These are phyloP conservation scores for Ochetophila trinervis DNA, from an alignment of 306 rosid species.

Conservation along the genomic window DNA sequence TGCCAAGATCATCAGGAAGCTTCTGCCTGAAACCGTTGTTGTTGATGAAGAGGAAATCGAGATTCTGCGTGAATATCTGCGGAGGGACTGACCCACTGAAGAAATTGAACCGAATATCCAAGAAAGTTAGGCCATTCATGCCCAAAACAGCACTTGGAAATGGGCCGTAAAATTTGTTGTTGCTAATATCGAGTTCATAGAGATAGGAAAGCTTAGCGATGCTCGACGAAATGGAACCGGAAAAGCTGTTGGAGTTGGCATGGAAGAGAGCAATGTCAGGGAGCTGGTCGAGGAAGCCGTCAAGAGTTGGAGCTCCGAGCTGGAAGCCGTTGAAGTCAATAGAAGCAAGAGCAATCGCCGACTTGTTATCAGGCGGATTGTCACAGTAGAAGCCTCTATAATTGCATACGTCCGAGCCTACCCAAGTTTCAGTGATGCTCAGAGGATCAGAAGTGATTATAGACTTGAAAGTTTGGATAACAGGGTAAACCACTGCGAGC, in stretches of 20 bases:
- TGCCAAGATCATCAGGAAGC: conserved; percentile 50
- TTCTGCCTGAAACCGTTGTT: conserved; percentile 62
- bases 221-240: conserved; percentile 59
- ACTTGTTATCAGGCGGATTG: conserved; percentile 61
- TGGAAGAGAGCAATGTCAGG: conserved; percentile 85
- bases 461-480: conserved; percentile 85
- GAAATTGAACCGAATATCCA: conserved; percentile 74
- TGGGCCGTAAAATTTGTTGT: conserved; percentile 72
- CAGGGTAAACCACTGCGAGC: conserved; percentile 56
- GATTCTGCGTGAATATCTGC: conserved; percentile 57
- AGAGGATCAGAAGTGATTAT: conserved; percentile 62
- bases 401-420: conserved; percentile 67
- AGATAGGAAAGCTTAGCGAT: conserved; percentile 60
- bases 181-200: conserved; percentile 79
- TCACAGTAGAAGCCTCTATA: conserved; percentile 83
- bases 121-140: conserved; percentile 48
- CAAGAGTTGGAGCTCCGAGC: conserved; percentile 59
- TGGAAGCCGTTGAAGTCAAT: conserved; percentile 82
- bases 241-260: conserved; percentile 78
- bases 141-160: conserved; percentile 66
- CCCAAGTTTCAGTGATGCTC: conserved; percentile 67
- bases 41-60: conserved; percentile 71
- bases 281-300: conserved; percentile 74
- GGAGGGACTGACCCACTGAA: conserved; percentile 82
- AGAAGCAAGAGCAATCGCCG: conserved; percentile 72